Percentiles rank a stretch among this genome's conserved stretches.
These are phyloP conservation scores for Euphorbia schlechtendalii DNA, from an alignment of 441 rosid genomes.

Conservation along the genomic window DNA sequence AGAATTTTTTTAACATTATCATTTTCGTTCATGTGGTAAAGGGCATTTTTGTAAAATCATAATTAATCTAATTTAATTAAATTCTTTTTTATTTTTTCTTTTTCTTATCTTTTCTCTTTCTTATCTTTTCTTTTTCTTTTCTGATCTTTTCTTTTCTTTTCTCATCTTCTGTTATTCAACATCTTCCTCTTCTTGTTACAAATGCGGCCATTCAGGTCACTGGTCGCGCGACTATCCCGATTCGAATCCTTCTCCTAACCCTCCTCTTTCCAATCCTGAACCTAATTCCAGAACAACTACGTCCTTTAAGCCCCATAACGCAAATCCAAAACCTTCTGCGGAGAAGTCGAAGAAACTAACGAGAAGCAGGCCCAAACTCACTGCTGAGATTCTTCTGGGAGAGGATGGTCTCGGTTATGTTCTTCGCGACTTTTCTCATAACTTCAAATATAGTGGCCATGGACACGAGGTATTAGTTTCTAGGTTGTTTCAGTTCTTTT, in stretches of 20 bases:
- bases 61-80: too few species aligned
- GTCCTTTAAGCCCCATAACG: neutral
- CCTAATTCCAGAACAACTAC: neutral
- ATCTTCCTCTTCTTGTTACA: too few species aligned
- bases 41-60: too few species aligned
- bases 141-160: too few species aligned
- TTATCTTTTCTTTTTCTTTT: too few species aligned
- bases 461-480: slow-evolving; percentile 57
- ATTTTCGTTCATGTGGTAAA: too few species aligned
- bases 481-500: neutral
- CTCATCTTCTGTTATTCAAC: too few species aligned
- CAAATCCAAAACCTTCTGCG: slow-evolving; percentile 16
- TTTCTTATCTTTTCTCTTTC: too few species aligned
- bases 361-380: slow-evolving; percentile 67
- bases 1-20: too few species aligned
- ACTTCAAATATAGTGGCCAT: slow-evolving; percentile 69
- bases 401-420: slow-evolving; percentile 85
- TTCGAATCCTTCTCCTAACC: slow-evolving; percentile 22
- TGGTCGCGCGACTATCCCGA: slow-evolving; percentile 95
- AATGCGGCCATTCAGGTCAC: slow-evolving; percentile 95
- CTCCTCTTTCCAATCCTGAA: slow-evolving; percentile 15
- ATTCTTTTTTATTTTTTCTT: too few species aligned
- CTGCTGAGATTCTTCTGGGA: slow-evolving; percentile 69
- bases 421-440: slow-evolving; percentile 78
- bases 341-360: slow-evolving; percentile 60